A percentile compares a stretch with the other conserved stretches of the same genome.
Evolutionary conservation across 2,329 filamentous ascomycete species (phyloP).

Genomic region (Nothophaeocryptopus gaeumannii): DNA sequence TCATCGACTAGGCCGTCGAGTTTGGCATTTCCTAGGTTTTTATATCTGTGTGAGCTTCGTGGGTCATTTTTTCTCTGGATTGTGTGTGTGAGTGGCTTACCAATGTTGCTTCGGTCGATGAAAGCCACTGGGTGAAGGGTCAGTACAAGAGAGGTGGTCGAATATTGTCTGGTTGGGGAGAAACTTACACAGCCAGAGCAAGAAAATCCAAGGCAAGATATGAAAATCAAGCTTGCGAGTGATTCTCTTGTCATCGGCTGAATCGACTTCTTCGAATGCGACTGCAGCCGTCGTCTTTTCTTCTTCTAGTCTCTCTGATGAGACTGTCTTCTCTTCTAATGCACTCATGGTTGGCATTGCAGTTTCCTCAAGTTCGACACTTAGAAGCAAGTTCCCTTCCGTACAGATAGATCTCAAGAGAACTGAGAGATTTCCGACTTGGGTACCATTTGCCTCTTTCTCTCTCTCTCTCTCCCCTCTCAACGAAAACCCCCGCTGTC

Average conservation of each 20-base stretch:
- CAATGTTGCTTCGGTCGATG: constrained; percentile 42
- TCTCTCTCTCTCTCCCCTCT: too few species aligned
- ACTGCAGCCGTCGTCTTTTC: constrained; percentile 4
- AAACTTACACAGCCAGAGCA: constrained; percentile 39
- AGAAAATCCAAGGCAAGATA: constrained; percentile 47
- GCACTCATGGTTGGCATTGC: constrained; percentile 5
- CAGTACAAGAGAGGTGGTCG: too few species aligned
- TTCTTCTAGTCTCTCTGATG: constrained; percentile 12
- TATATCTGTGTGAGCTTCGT: too few species aligned
- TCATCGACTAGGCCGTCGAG: constrained; percentile 42
- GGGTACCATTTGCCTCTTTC: too few species aligned
- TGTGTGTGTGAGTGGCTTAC: constrained; percentile 11
- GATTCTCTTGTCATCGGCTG: constrained; percentile 25
- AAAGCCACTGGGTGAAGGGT: constrained; percentile 36
- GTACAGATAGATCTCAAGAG: too few species aligned
- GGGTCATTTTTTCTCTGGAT: background rate
- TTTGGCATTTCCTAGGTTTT: constrained; percentile 44
- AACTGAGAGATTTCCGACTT: too few species aligned
- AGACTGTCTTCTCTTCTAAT: constrained; percentile 9
- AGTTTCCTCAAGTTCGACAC: too few species aligned
- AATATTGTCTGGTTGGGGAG: too few species aligned
- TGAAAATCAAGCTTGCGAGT: constrained; percentile 44
- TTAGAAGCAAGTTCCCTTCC: too few species aligned
- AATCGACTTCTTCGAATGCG: constrained; percentile 4
- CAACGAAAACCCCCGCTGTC: too few species aligned